Evolutionary conservation across 2,329 filamentous ascomycete species (phyloP).

Genomic region (Paradendryphiella salina): DNA sequence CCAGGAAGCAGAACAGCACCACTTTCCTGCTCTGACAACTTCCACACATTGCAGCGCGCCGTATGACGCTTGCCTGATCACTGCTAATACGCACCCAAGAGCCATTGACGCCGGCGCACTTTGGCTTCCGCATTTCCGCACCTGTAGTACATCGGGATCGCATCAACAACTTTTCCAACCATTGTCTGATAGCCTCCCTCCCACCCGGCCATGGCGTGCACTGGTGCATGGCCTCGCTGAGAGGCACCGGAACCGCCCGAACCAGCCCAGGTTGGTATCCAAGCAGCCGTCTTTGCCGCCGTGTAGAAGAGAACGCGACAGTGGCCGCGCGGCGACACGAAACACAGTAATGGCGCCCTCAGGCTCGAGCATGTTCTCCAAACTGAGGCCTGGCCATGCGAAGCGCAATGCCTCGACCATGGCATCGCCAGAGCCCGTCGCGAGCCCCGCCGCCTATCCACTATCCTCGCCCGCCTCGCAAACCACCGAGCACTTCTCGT

Average conservation of each 20-base stretch:
- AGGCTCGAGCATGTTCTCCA: slow-evolving; percentile 48
- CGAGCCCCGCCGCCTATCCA: slow-evolving; percentile 31
- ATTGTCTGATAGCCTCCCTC: slow-evolving; percentile 8
- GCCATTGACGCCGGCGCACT: too few relatives aligned
- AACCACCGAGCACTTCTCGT: slow-evolving; percentile 34
- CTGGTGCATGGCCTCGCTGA: slow-evolving; percentile 41
- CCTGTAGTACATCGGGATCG: too few relatives aligned
- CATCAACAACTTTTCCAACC: slow-evolving; percentile 16
- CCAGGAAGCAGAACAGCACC: not conserved
- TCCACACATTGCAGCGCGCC: not conserved
- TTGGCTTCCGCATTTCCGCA: too few relatives aligned
- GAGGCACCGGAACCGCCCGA: slow-evolving; percentile 27
- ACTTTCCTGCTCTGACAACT: not conserved
- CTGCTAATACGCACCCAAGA: not conserved
- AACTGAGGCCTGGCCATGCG: slow-evolving; percentile 45
- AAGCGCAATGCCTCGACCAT: slow-evolving; percentile 46
- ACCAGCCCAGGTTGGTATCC: slow-evolving; percentile 7
- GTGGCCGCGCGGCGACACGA: slow-evolving; percentile 20
- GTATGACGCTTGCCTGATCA: not conserved
- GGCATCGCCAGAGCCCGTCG: slow-evolving; percentile 39
- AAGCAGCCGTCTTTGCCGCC: slow-evolving; percentile 2
- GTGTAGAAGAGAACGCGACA: slow-evolving; percentile 22
- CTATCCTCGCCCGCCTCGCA: slow-evolving; percentile 36
- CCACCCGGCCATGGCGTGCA: slow-evolving; percentile 32
- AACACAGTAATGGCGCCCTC: slow-evolving; percentile 43